Evolutionary conservation across 202 grass and related monocot species (phyloP).

Genomic region (Carex arenaria): DNA sequence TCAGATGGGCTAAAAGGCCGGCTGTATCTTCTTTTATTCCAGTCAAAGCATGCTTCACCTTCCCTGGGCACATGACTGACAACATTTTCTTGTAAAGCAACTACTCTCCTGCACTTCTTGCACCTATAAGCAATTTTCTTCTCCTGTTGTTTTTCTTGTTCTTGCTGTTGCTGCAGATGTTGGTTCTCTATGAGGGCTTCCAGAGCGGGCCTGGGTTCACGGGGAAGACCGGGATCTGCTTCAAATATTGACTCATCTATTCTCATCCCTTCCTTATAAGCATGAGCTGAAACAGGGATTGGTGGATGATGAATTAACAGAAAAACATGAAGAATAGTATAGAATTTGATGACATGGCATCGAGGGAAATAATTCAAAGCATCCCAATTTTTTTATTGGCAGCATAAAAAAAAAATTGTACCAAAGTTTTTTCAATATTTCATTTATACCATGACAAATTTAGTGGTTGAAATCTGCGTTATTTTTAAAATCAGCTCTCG

Average conservation of each 20-base stretch:
- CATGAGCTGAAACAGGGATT: constrained; percentile 33
- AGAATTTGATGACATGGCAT: not conserved
- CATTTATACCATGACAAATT: no score
- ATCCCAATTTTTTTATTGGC: not conserved
- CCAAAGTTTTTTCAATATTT: no score
- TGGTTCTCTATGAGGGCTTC: constrained; percentile 11
- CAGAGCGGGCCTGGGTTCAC: constrained; percentile 24
- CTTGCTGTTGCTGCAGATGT: not conserved
- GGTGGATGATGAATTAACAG: not conserved
- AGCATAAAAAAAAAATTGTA: no score
- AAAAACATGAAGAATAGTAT: not conserved
- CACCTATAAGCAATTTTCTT: constrained; percentile 65
- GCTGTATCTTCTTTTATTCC: constrained; percentile 50
- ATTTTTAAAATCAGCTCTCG: no score
- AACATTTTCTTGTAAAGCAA: constrained; percentile 67
- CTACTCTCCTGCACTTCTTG: constrained; percentile 79
- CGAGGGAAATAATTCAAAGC: not conserved
- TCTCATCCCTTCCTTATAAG: constrained; percentile 65
- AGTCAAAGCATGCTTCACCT: constrained; percentile 65
- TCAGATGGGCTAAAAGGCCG: constrained; percentile 31
- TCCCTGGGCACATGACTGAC: constrained; percentile 64
- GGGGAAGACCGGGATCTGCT: constrained; percentile 61
- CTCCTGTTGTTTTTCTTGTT: not conserved
- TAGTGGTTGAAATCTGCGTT: no score
- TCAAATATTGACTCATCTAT: constrained; percentile 66